phyloP scores from a whole-genome alignment of 352 stramenopile species.

The Phytophthora agathidicida region DNA sequence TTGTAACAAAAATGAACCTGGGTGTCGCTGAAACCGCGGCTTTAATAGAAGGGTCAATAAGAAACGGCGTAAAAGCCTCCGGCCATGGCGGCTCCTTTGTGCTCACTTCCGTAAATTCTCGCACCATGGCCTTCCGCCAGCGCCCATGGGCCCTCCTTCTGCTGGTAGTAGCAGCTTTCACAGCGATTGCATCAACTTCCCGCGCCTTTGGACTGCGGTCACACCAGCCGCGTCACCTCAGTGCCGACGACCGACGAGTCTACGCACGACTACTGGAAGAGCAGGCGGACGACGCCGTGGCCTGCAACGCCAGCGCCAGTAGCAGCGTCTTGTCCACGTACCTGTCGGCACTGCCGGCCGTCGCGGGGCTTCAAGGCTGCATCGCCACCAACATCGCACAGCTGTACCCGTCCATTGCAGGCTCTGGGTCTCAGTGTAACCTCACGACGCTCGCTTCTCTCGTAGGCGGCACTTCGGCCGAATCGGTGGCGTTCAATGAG shows the following conservation, averaged over 20 bases:
- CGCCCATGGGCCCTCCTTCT: constrained; percentile 9
- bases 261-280: constrained; percentile 29
- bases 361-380: constrained; percentile 53
- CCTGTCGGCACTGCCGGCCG: constrained; percentile 47
- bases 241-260: constrained; percentile 18
- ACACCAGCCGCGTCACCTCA: constrained; percentile 27
- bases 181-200: constrained; percentile 1
- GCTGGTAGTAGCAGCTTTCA: constrained; percentile 9
- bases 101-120: no score
- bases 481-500: constrained; percentile 46
- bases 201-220: neutral
- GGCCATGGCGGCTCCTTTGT: constrained; percentile 1
- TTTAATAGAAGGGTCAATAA: no score
- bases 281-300: constrained; percentile 33
- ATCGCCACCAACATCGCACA: constrained; percentile 54
- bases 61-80: no score
- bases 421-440: constrained; percentile 43
- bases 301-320: constrained; percentile 47
- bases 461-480: constrained; percentile 30
- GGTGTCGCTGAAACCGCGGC: no score
- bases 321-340: constrained; percentile 53
- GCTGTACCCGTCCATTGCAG: constrained; percentile 45
- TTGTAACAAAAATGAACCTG: no score
- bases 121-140: neutral
- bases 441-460: constrained; percentile 56